These are phyloP conservation scores for Agapanthus africanus DNA, from an alignment of 106 monocot genomes.

Conservation along the genomic window DNA sequence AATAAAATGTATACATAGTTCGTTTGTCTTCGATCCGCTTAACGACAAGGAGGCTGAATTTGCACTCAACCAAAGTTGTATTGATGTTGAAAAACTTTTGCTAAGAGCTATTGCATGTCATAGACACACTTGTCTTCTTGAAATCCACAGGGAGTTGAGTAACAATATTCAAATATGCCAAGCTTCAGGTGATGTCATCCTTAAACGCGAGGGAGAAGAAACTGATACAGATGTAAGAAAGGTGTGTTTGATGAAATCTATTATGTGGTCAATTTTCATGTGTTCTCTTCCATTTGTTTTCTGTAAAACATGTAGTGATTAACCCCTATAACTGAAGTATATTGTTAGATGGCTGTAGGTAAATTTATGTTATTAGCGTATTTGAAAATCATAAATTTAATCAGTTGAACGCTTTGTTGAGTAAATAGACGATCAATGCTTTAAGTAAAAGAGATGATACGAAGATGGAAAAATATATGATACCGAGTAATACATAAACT, in stretches of 20 bases:
- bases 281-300: not conserved
- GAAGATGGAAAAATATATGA: not conserved
- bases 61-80: constrained; percentile 65
- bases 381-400: too few relatives aligned
- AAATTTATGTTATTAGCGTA: too few relatives aligned
- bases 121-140: constrained; percentile 83
- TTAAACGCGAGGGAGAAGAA: constrained; percentile 40
- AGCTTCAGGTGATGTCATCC: constrained; percentile 52
- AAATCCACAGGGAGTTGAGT: constrained; percentile 73
- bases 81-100: constrained; percentile 82
- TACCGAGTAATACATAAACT: not conserved
- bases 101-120: constrained; percentile 76
- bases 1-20: constrained; percentile 72
- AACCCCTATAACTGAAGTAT: too few relatives aligned
- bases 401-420: too few relatives aligned
- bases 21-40: constrained; percentile 79
- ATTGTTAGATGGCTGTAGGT: too few relatives aligned
- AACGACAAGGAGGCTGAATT: constrained; percentile 84
- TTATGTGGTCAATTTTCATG: not conserved
- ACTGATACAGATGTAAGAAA: constrained; percentile 34
- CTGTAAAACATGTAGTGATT: not conserved
- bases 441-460: not conserved
- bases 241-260: constrained; percentile 25
- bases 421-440: too few relatives aligned
- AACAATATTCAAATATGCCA: constrained; percentile 70